phyloP scores from a whole-genome alignment of 192 early-diverging fungal genomes.

The Chytriomyces sp. region DNA sequence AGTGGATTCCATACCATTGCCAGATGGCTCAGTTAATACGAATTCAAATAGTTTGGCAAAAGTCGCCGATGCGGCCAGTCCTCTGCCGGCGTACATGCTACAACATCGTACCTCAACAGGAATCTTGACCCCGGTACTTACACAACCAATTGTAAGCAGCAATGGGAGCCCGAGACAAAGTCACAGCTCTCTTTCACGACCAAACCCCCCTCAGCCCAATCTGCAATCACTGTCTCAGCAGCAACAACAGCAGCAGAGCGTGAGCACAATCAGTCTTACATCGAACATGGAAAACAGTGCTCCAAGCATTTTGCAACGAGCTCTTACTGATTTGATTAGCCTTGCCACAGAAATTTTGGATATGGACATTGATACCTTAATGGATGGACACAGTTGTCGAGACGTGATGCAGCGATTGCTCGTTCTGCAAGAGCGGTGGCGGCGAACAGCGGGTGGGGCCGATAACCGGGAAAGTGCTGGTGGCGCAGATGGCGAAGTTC shows the following conservation, averaged over 20 bases:
- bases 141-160: too few relatives aligned
- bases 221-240: not conserved
- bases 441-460: slow-evolving; percentile 67
- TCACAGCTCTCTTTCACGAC: too few relatives aligned
- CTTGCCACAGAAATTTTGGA: slow-evolving; percentile 78
- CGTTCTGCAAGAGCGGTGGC: slow-evolving; percentile 67
- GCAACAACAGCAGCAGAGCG: not conserved
- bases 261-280: not conserved
- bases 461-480: slow-evolving; percentile 13
- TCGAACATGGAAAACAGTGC: slow-evolving; percentile 23
- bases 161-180: too few relatives aligned
- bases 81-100: not conserved
- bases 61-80: not conserved
- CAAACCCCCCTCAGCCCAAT: too few relatives aligned
- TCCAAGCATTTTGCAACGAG: slow-evolving; percentile 60
- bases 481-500: slow-evolving; percentile 23
- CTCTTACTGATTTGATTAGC: slow-evolving; percentile 70
- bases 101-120: slow-evolving; percentile 1
- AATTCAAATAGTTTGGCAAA: too few relatives aligned
- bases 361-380: slow-evolving; percentile 60
- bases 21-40: too few relatives aligned
- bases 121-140: not conserved
- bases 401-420: slow-evolving; percentile 66
- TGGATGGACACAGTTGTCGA: slow-evolving; percentile 65
- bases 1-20: too few relatives aligned